Conservation (phyloP, 129 eudicot species). For the Arctium lappa region DNA sequence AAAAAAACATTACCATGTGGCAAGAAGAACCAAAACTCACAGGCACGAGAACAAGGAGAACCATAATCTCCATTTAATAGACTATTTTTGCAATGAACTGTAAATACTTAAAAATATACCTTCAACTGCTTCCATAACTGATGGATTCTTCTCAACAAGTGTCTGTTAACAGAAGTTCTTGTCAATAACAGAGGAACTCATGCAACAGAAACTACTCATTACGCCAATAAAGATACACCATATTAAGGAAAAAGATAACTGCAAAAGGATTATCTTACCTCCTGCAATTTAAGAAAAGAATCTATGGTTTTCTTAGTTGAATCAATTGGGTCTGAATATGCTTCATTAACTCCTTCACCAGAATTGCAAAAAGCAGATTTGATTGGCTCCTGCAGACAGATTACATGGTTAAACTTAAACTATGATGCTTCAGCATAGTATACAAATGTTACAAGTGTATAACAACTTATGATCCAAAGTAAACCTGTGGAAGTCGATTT, state of each 20-base stretch:
- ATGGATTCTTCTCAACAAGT: too few species aligned
- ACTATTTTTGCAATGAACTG: neutral
- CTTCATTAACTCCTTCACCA: too few species aligned
- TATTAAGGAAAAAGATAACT: neutral
- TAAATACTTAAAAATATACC: neutral
- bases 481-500: too few species aligned
- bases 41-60: neutral
- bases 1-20: too few species aligned
- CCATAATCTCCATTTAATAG: neutral
- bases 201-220: neutral
- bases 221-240: neutral
- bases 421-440: neutral
- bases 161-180: too few species aligned
- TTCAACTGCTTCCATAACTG: too few species aligned
- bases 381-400: conserved; percentile 64
- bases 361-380: conserved; percentile 59
- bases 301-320: conserved; percentile 75
- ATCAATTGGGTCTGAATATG: conserved; percentile 60
- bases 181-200: too few species aligned
- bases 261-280: conserved; percentile 58
- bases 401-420: conserved; percentile 3
- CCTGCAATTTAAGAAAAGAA: conserved; percentile 70
- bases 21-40: too few species aligned
- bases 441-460: neutral
- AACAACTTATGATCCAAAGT: too few species aligned